Evolutionary conservation across 2,329 filamentous ascomycete species (phyloP), one percentile per base, ranked within the genome.

Genomic region (Rhexocercosporidium sp.): DNA sequence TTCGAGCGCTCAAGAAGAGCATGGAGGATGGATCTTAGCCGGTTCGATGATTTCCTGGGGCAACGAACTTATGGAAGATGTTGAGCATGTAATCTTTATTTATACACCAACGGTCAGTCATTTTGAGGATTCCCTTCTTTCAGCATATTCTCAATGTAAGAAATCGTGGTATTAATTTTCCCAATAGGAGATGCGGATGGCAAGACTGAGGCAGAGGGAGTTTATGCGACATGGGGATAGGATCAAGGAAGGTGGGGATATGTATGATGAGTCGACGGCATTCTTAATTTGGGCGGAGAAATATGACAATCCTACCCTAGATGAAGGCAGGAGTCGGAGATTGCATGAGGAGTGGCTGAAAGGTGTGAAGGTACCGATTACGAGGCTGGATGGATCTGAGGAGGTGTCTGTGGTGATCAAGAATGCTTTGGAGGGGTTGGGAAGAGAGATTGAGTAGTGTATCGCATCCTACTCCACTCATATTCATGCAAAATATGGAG

Each of bases 51-150:
- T 29, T 39, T 18, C 54, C 51, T 67, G 65, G 65, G 65, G 65
- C 44, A 56, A 54, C 12, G 61, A 61, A 20, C n/a, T 67, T 49
- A 61, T 64, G 61, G 61, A 61, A 37, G 46, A 67, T 60, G 61
- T 67, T 27, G 65, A 64, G 18, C 65, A 67, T 67, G 61, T 67
- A 56, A 49, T 67, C n/a, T 64, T 61, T 29, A 34, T 64, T 20
- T 47, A 64, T 62, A 64, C 65, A 20, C 9, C 65, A 54, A 61
- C 61, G 39, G 57, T 60, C 5, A 47, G 57, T 49, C 22, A 5
- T 11, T 46, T 27, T 14, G 39, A 29, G 6, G 5, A 34, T 8
- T 41, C 25, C 29, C 11, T 16, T 20, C 39, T 12, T 22, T 25
- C n/a, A 11, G 18, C 1, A 20, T 22, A 20, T 18, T 44, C 44